Base-by-base conservation (phyloP, 257 asterid genomes). In the Lantana camara region DNA sequence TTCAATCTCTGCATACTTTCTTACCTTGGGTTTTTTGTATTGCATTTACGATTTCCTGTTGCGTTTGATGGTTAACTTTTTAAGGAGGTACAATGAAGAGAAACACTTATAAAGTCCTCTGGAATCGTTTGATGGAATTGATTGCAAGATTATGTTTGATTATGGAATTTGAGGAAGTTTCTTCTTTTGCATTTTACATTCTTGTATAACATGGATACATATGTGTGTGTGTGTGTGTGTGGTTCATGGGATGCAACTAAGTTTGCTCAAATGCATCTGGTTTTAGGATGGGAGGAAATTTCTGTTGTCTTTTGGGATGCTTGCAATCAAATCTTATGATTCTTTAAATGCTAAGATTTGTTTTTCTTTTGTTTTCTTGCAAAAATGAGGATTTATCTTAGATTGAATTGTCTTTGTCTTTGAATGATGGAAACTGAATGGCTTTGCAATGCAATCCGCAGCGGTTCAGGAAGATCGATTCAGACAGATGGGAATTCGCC, bases 401-500 rank as follows among this genome's bases (percentile, higher is more conserved):
- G n/a, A n/a, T 37, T 23, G 3, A 11, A 5, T n/a, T 38, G 15
- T 9, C 6, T 11, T 2, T n/a, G 1, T 70, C 37, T 15, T 64
- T 22, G 16, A 2, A 51, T 53, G n/a, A 54, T 3, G n/a, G 19
- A 24, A 48, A 64, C 41, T 42, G 45, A 70, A 17, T 61, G 47
- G 49, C 48, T 62, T 46, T 16, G 32, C 0, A 20, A 42, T 64
- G 71, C 19, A 44, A 37, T 59, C 13, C 8, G 4, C 75, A 90
- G 97, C 68, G 96, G 64, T 93, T 93, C 79, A 78, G 95, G 78
- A 93, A 93, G 79, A 68, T 90, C 5, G 95, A 93, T 62, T 68
- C 97, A 0, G 99, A 86, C 24, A 85, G 89, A 72, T 93, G 95
- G 96, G 96, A 93, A 38, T 93, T 93, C 9, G 97, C 95, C 0